These are phyloP conservation scores for Sclerotinia nivalis DNA, from an alignment of 2,329 filamentous ascomycete genomes.

Conservation along the genomic window DNA sequence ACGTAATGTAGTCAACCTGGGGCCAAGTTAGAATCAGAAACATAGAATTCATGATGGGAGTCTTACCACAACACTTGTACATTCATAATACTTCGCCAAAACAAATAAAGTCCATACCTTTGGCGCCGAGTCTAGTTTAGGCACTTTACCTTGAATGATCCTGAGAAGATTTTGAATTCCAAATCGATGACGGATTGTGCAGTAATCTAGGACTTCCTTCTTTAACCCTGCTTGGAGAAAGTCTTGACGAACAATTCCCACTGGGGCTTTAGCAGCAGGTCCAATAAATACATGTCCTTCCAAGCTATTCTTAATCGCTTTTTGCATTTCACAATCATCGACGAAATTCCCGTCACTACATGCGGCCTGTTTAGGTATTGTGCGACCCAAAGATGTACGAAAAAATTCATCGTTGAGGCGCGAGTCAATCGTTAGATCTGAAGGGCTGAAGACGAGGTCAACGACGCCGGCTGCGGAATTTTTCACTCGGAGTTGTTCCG, in stretches of 20 bases:
- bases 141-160: constrained; percentile 55
- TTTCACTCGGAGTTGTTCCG: background rate
- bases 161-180: constrained; percentile 64
- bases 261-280: background rate
- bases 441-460: background rate
- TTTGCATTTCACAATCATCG: background rate
- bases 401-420: background rate
- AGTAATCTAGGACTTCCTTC: constrained; percentile 56
- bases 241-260: background rate
- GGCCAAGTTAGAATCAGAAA: constrained; percentile 19
- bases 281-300: background rate
- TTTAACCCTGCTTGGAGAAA: background rate
- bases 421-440: background rate
- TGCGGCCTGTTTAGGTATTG: background rate
- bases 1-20: constrained; percentile 49
- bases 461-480: background rate
- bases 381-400: constrained; percentile 9
- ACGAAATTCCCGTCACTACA: too few species aligned
- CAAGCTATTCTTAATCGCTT: background rate
- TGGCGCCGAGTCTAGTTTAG: constrained; percentile 62
- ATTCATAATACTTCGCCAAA: constrained; percentile 60
- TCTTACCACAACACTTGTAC: constrained; percentile 47
- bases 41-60: background rate
- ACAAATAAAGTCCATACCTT: constrained; percentile 68
- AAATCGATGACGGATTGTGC: constrained; percentile 60